A percentile compares a stretch with the other conserved stretches of the same genome.
Evolutionary conservation across 495 filamentous ascomycete genomes (phyloP).

Genomic region (Penicillium daleae): DNA sequence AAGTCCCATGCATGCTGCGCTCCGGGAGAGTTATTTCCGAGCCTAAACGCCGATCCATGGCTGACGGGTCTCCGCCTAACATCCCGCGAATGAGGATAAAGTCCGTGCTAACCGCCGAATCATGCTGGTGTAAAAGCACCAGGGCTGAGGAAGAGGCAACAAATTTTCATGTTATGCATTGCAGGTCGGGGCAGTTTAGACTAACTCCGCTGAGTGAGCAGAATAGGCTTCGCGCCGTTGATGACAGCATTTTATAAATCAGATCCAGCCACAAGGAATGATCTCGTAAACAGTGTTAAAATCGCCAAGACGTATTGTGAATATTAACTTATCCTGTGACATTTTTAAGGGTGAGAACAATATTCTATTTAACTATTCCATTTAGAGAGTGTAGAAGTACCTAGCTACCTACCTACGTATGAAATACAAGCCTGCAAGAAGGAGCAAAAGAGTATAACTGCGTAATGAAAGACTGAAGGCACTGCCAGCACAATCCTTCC

Average conservation of each 20-base stretch:
- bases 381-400: neutral
- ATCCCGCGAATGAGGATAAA: neutral
- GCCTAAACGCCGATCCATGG: slow-evolving; percentile 2
- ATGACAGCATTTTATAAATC: neutral
- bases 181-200: neutral
- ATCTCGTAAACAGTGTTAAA: neutral
- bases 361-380: neutral
- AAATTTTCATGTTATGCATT: neutral
- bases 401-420: slow-evolving; percentile 15
- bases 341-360: neutral
- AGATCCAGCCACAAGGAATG: too few relatives aligned
- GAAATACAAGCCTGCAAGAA: neutral
- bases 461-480: neutral
- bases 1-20: neutral
- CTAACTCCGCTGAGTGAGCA: neutral
- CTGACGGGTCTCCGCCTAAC: neutral
- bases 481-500: neutral
- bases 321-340: neutral
- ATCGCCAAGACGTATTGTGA: too few relatives aligned
- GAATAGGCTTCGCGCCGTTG: neutral
- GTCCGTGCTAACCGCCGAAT: neutral
- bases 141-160: neutral
- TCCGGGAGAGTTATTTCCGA: neutral
- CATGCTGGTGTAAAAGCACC: neutral
- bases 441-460: neutral